Conservation (phyloP, 192 early-diverging fungal species). For the Umbelopsis isabellina region DNA sequence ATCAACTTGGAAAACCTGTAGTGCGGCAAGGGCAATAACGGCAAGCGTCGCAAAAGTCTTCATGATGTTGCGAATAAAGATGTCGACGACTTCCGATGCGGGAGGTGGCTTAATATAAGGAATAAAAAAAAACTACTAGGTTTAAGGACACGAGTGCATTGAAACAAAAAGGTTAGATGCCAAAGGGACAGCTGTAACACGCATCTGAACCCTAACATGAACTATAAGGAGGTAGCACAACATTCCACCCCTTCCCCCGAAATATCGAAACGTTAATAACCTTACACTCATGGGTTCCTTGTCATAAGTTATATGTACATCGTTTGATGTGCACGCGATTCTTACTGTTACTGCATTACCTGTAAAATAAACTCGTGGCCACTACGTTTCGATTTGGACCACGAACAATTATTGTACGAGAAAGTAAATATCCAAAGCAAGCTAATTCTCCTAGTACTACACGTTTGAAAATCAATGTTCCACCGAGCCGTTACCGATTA, state of each 20-base stretch:
- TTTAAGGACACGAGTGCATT: conserved; percentile 6
- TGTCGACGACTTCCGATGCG: not conserved
- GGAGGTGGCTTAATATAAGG: conserved; percentile 3
- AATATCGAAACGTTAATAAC: not conserved
- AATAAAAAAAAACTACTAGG: not conserved
- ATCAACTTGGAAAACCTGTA: not conserved
- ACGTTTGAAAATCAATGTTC: not conserved
- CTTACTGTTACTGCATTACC: not conserved
- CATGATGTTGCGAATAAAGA: not conserved
- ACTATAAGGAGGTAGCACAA: not conserved
- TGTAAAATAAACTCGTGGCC: not conserved
- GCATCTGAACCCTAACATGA: conserved; percentile 4
- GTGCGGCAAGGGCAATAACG: not conserved
- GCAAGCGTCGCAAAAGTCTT: not conserved
- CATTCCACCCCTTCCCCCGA: conserved; percentile 7
- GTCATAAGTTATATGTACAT: not conserved
- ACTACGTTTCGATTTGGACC: conserved; percentile 5
- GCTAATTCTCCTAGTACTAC: not conserved
- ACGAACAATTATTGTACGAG: not conserved
- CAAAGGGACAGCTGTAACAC: conserved; percentile 14
- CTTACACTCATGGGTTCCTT: not conserved
- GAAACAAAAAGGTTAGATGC: conserved; percentile 19
- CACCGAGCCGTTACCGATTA: not conserved
- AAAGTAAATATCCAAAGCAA: not conserved
- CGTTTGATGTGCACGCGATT: not conserved